A percentile compares a stretch with the other conserved stretches of the same genome.
phyloP scores from a whole-genome alignment of 345 rosid genomes.

The Clarkia xantiana region DNA sequence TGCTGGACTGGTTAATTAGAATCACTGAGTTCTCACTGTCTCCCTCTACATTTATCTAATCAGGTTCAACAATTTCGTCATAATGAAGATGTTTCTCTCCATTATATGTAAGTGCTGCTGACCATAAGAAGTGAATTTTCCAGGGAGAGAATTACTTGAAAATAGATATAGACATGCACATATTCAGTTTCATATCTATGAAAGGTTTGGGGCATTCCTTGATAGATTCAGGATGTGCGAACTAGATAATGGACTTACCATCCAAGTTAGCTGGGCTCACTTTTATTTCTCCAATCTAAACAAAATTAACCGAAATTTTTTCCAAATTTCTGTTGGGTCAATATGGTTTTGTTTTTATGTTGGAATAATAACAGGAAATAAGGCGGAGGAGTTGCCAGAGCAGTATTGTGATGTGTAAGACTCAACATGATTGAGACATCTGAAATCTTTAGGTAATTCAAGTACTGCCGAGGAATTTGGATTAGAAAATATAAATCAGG shows the following conservation, averaged over 20 bases:
- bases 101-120: too few species aligned
- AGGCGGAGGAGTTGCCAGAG: conserved; percentile 88
- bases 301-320: neutral
- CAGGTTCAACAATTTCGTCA: too few species aligned
- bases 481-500: too few species aligned
- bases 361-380: conserved; percentile 39
- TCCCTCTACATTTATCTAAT: too few species aligned
- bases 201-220: conserved; percentile 80
- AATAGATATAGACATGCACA: conserved; percentile 91
- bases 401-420: conserved; percentile 72
- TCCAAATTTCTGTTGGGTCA: too few species aligned
- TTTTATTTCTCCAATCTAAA: neutral
- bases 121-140: conserved; percentile 2
- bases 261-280: conserved; percentile 39
- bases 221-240: conserved; percentile 58
- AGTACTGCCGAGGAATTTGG: too few species aligned
- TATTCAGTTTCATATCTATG: conserved; percentile 80
- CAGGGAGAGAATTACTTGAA: conserved; percentile 89
- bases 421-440: conserved; percentile 67
- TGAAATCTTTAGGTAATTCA: too few species aligned
- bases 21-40: too few species aligned
- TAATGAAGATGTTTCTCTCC: too few species aligned
- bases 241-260: conserved; percentile 86
- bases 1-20: too few species aligned
- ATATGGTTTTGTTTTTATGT: neutral